A percentile compares a stretch with the other conserved stretches of the same genome.
Evolutionary conservation across 768 basidiomycete species (phyloP).

Genomic region (Naematelia encephala): DNA sequence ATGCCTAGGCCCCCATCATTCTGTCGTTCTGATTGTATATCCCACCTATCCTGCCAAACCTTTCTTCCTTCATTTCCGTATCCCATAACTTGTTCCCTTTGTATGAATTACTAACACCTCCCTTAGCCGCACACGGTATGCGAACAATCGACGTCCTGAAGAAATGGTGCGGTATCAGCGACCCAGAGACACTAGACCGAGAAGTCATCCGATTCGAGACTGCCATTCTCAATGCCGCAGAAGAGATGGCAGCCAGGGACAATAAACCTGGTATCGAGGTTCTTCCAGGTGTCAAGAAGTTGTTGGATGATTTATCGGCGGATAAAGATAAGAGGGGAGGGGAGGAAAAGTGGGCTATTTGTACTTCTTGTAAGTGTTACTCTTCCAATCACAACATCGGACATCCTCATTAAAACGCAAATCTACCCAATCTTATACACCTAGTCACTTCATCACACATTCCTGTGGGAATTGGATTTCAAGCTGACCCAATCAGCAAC

Average conservation of each 20-base stretch:
- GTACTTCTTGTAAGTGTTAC: conserved; percentile 74
- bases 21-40: background rate
- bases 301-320: conserved; percentile 36
- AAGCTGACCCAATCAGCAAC: conserved; percentile 58
- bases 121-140: conserved; percentile 65
- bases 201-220: conserved; percentile 74
- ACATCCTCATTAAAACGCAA: too few relatives aligned
- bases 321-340: conserved; percentile 41
- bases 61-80: too few relatives aligned
- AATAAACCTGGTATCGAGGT: conserved; percentile 52
- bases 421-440: background rate
- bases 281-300: conserved; percentile 63
- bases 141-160: conserved; percentile 71
- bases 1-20: background rate
- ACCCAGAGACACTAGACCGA: conserved; percentile 35
- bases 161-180: conserved; percentile 65
- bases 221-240: conserved; percentile 47
- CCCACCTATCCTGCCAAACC: background rate
- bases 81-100: too few relatives aligned
- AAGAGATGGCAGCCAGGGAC: conserved; percentile 51
- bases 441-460: too few relatives aligned
- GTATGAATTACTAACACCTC: background rate
- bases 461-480: too few relatives aligned
- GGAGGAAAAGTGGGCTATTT: conserved; percentile 76
- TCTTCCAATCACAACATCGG: too few relatives aligned